Evolutionary conservation across 1,139 yeast genomes (phyloP).

Genomic region (Citeromyces hawaiiensis): DNA sequence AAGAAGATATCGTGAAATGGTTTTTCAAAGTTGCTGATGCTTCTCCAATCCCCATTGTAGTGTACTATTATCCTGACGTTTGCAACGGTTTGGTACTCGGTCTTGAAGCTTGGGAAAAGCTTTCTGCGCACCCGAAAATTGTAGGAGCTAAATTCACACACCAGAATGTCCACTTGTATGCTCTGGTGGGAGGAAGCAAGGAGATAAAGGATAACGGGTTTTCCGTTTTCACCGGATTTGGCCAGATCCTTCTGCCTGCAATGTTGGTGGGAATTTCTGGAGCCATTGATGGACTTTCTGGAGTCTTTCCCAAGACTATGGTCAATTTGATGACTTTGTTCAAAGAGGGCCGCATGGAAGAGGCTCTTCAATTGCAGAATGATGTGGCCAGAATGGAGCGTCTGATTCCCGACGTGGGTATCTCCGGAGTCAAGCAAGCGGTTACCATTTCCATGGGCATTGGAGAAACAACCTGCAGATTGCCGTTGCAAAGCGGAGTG

Average conservation of each 20-base stretch:
- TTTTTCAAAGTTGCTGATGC: conserved; percentile 29
- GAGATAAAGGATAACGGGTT: conserved; percentile 13
- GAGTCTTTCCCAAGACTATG: conserved; percentile 24
- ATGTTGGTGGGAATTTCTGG: conserved; percentile 24
- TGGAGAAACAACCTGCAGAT: conserved; percentile 5
- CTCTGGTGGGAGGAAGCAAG: conserved; percentile 6
- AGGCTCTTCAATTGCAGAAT: conserved; percentile 19
- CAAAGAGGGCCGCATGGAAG: conserved; percentile 14
- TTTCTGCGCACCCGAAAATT: conserved; percentile 25
- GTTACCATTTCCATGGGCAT: conserved; percentile 7
- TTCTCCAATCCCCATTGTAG: conserved; percentile 28
- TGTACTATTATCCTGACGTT: conserved; percentile 39
- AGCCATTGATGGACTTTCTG: conserved; percentile 28
- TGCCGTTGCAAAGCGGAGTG: conserved; percentile 5
- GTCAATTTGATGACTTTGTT: conserved; percentile 15
- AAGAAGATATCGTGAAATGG: conserved; percentile 29
- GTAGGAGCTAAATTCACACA: conserved; percentile 34
- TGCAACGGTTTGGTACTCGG: conserved; percentile 18
- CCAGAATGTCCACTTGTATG: conserved; percentile 22
- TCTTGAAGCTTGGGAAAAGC: conserved; percentile 16
- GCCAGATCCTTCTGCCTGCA: conserved; percentile 26
- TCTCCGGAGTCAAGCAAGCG: conserved; percentile 20
- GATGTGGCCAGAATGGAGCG: conserved; percentile 20
- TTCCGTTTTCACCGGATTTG: conserved; percentile 26
- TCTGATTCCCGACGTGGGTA: conserved; percentile 19